Evolutionary conservation across 2,329 filamentous ascomycete species (phyloP).

Genomic region (Calycina herbarum): DNA sequence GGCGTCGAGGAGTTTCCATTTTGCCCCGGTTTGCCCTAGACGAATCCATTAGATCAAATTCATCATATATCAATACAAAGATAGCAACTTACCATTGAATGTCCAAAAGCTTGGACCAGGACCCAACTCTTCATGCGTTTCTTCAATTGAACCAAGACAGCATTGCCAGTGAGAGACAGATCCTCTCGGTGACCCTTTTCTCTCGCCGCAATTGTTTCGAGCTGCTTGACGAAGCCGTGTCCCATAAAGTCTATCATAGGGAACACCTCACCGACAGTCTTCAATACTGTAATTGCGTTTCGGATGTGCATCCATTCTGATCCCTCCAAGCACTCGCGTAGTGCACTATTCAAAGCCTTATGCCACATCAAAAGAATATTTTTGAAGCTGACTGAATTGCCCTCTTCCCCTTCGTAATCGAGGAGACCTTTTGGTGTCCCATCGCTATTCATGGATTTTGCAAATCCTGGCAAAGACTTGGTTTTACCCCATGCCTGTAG

Average conservation of each 20-base stretch:
- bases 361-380: conserved; percentile 90
- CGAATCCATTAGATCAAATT: neutral
- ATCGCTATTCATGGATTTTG: conserved; percentile 67
- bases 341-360: conserved; percentile 72
- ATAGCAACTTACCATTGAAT: conserved; percentile 55
- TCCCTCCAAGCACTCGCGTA: conserved; percentile 78
- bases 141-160: conserved; percentile 68
- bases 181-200: conserved; percentile 68
- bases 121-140: conserved; percentile 69
- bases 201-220: conserved; percentile 65
- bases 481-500: conserved; percentile 73
- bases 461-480: conserved; percentile 74
- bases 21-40: neutral
- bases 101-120: conserved; percentile 70
- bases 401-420: conserved; percentile 76
- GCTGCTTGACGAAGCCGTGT: conserved; percentile 59
- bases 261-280: conserved; percentile 77
- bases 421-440: conserved; percentile 71
- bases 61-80: neutral
- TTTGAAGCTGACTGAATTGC: conserved; percentile 61
- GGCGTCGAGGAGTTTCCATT: conserved; percentile 8
- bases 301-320: conserved; percentile 97
- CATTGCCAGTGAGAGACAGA: conserved; percentile 71
- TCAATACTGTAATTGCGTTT: conserved; percentile 89
- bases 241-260: conserved; percentile 91